These are phyloP conservation scores for Phytophthora boehmeriae DNA, from an alignment of 352 stramenopile genomes.

Conservation along the genomic window DNA sequence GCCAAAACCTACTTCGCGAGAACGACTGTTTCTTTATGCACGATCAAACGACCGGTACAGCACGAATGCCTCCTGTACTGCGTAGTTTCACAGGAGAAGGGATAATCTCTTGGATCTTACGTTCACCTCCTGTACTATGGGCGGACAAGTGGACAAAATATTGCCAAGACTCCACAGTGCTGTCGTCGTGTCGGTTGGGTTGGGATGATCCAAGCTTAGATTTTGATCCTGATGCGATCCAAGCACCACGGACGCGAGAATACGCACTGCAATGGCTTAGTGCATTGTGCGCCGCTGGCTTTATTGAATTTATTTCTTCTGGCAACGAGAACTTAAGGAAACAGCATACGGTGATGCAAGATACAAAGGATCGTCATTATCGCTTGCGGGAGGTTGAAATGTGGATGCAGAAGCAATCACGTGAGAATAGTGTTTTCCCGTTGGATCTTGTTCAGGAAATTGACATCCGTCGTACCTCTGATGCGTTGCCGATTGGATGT, in stretches of 20 bases:
- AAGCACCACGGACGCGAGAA: conserved; percentile 34
- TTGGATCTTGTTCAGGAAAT: conserved; percentile 71
- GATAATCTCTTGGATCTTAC: conserved; percentile 66
- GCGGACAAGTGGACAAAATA: conserved; percentile 63
- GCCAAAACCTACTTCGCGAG: conserved; percentile 54
- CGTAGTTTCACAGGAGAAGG: conserved; percentile 68
- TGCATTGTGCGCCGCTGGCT: conserved; percentile 59
- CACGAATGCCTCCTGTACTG: conserved; percentile 38
- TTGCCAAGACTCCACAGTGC: conserved; percentile 32
- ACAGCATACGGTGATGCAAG: conserved; percentile 52
- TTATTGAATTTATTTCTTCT: conserved; percentile 55
- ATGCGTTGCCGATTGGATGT: neutral
- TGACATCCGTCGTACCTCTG: conserved; percentile 45
- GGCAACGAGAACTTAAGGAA: conserved; percentile 27
- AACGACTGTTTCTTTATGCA: conserved; percentile 58
- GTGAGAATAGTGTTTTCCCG: conserved; percentile 55
- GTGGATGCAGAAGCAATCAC: conserved; percentile 41
- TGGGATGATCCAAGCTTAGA: conserved; percentile 42
- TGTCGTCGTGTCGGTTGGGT: conserved; percentile 28
- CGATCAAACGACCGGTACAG: conserved; percentile 38
- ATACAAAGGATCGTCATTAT: conserved; percentile 53
- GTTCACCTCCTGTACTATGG: conserved; percentile 49
- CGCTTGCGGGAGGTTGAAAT: conserved; percentile 59
- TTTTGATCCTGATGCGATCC: conserved; percentile 58
- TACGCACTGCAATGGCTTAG: conserved; percentile 62